Evolutionary conservation across 352 stramenopile species (phyloP), one percentile per base, ranked within the genome.

Genomic region (Pythium folliculosum): DNA sequence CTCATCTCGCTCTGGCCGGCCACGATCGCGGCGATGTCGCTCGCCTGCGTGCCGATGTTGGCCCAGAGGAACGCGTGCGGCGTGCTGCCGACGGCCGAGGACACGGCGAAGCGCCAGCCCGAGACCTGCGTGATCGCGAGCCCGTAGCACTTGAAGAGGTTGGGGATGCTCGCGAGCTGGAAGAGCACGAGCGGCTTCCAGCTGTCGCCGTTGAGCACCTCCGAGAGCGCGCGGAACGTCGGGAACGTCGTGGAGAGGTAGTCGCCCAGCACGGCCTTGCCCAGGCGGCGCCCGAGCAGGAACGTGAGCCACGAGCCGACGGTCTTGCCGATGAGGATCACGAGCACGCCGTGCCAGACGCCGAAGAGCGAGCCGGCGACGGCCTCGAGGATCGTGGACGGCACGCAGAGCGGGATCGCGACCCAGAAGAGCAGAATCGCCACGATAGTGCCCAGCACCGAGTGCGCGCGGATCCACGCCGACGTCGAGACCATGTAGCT

Each of bases 101-200:
- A 91, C 54, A 89, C 63, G 0, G 67, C 73, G 54, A 94, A 94
- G 9, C 83, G 74, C 47, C 60, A 57, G 21, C 76, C 50, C 21
- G 83, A 86, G 23, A 94, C 74, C 21, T 86, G 75, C 0, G 85
- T 94, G 59, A 94, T 87, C 48, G 85, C 81, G 16, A 94, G 67
- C n/a, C 67, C 88, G 73, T 92, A 94, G 68, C 81, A 87, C 58
- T 91, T 91, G 61, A 89, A 73, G n/a, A 91, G 70, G 59, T 94
- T 94, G 10, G 85, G 85, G 49, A 94, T 80, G 53, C 81, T 91
- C 25, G 85, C 90, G 51, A 94, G 54, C 63, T 94, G 85, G 60
- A 88, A 91, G 16, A 94, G 72, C 63, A 94, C 49, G 30, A 94
- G 68, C 23, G 85, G 85, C 63, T 94, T 94, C 83, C 83, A 94